A percentile compares a stretch with the other conserved stretches of the same genome.
Conservation (phyloP, 2,329 filamentous ascomycete species). For the Nothophaeocryptopus gaeumannii region DNA sequence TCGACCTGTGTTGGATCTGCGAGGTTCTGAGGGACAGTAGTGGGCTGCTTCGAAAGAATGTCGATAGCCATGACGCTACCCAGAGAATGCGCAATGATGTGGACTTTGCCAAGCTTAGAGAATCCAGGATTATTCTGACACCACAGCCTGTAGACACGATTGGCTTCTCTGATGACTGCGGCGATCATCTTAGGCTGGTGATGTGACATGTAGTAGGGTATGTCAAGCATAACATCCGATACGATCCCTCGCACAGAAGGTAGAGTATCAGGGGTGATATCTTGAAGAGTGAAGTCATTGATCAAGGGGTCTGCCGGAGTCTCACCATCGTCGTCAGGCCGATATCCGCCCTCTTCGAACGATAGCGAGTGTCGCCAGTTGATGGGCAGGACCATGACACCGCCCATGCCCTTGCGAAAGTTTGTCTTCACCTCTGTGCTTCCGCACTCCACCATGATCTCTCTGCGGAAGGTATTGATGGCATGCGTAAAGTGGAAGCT, state of each 20-base stretch:
- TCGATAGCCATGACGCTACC: slow-evolving; percentile 94
- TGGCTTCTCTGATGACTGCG: slow-evolving; percentile 84
- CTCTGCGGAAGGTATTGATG: slow-evolving; percentile 83
- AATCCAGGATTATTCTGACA: slow-evolving; percentile 91
- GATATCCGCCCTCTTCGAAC: slow-evolving; percentile 71
- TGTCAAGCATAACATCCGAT: slow-evolving; percentile 96
- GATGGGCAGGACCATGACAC: slow-evolving; percentile 89
- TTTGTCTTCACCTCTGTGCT: slow-evolving; percentile 71
- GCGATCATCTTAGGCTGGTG: slow-evolving; percentile 94
- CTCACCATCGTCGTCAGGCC: slow-evolving; percentile 51
- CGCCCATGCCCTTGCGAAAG: slow-evolving; percentile 73
- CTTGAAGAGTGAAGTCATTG: slow-evolving; percentile 68
- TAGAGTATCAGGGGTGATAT: slow-evolving; percentile 88
- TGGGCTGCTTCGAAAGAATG: slow-evolving; percentile 85
- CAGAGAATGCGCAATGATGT: slow-evolving; percentile 88
- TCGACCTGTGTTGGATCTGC: slow-evolving; percentile 32
- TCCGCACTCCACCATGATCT: slow-evolving; percentile 79
- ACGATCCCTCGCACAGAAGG: slow-evolving; percentile 89
- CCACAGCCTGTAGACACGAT: slow-evolving; percentile 93
- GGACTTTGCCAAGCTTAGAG: slow-evolving; percentile 71
- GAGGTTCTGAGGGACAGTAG: slow-evolving; percentile 53
- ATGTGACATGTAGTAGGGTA: slow-evolving; percentile 95
- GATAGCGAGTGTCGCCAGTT: slow-evolving; percentile 91
- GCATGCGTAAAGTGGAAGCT: slow-evolving; percentile 97
- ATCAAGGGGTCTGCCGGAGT: slow-evolving; percentile 33